Evolutionary conservation across 169 alveolate species (phyloP), one percentile per base, ranked within the genome.

Genomic region (Plasmodium malariae): DNA sequence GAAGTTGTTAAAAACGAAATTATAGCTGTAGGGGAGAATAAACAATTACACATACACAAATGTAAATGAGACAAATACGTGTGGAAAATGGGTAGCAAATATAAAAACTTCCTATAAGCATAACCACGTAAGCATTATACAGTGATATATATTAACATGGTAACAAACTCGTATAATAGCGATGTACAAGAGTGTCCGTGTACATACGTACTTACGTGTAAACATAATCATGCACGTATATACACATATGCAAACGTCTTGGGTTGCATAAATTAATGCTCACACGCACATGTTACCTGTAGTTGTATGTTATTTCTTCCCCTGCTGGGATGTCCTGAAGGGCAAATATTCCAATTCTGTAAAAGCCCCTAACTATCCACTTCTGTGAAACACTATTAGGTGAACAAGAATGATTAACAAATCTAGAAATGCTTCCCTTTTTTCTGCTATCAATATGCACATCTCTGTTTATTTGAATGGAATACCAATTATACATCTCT

Each of bases 361-460:
- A 97, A 88, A 97, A 98, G 1, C 99, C 99, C 14, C 95, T 92
- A 3, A 98, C 99, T 67, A 96, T 96, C 97, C 98, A 97, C 72
- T 97, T 98, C 87, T 97, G 97, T 9, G 99, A 97, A 43, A 97
- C 94, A 68, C 99, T 97, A 93, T 98, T 98, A n/a, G 99, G 99
- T 36, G 98, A 99, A 92, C 99, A 98, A 21, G 99, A 97, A 90
- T 98, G 99, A 93, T 98, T 98, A 11, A 98, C 97, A 91, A 98
- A 97, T 74, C 99, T 92, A 1, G 99, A 98, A 37, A 98, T 92
- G 93, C 97, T 98, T 34, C 99, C 99, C 94, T 96, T 94, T 57
- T 94, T 93, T 51, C 99, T 97, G 59, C 99, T 98, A 92, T 98
- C 99, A 74, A 98, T 98, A 34, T 97, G 97, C 49, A 96, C 98